phyloP scores from a whole-genome alignment of 129 eudicot genomes.

The Pseudognaphalium luteoalbum region DNA sequence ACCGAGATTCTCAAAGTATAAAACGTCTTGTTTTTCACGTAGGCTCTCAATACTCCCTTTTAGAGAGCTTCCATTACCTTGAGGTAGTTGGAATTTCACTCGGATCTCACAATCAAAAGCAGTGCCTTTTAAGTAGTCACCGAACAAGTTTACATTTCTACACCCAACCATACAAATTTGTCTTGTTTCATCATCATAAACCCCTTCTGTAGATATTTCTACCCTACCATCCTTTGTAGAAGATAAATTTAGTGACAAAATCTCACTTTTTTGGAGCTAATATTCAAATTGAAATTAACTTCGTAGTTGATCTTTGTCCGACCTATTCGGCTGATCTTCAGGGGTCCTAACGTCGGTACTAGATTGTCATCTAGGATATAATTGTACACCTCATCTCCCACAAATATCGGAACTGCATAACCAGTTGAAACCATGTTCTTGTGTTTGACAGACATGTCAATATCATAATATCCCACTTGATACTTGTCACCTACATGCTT shows the following conservation, averaged over 20 bases:
- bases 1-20: conserved; percentile 50
- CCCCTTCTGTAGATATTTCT: conserved; percentile 68
- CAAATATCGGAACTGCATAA: conserved; percentile 42
- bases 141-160: conserved; percentile 29
- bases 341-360: too few relatives aligned
- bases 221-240: conserved; percentile 7
- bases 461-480: conserved; percentile 34
- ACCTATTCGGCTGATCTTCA: not conserved
- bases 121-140: not conserved
- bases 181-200: conserved; percentile 56
- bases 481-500: conserved; percentile 33
- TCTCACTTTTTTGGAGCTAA: not conserved
- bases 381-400: conserved; percentile 37
- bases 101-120: conserved; percentile 63
- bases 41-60: conserved; percentile 70
- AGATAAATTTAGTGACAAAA: conserved; percentile 32
- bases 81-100: conserved; percentile 52
- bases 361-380: too few relatives aligned
- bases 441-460: conserved; percentile 47
- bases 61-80: conserved; percentile 19
- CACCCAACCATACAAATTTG: conserved; percentile 77
- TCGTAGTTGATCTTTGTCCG: conserved; percentile 50
- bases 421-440: conserved; percentile 44
- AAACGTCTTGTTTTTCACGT: conserved; percentile 40
- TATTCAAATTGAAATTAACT: conserved; percentile 26